Evolutionary conservation across 2,329 filamentous ascomycete species (phyloP), one percentile per base, ranked within the genome.

Genomic region (Didymella segeticola): DNA sequence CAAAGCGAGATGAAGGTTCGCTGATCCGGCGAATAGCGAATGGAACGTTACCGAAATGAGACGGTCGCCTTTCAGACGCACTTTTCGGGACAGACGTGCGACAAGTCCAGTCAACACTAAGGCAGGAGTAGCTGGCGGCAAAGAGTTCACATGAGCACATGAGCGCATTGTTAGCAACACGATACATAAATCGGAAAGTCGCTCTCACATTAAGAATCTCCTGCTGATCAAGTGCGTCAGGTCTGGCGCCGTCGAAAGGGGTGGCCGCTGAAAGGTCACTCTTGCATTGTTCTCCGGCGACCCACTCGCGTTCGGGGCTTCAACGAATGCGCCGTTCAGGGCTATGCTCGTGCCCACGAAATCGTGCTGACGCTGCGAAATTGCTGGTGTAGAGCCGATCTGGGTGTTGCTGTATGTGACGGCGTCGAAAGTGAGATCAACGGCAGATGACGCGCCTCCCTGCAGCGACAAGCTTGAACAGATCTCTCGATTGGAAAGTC

Each of bases 11-110:
- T 55, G 48, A 9, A 62, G 41, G 14, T 62, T 52, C 20, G 43
- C 57, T 34, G 50, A 55, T 36, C 57, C 58, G 26, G 56, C 31
- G 17, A 53, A 59, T 12, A 62, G 46, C 23, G 38, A 46, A 6
- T 51, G 57, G 19, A 64, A 39, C 20, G 56, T 52, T 36, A 53
- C 15, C n/a, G 61, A 43, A 22, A 64, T 49, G 27, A 56, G 54
- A 51, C 53, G 47, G 23, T 62, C 61, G 26, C 59, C 64, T 47
- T 53, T 55, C 9, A 61, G 36, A 19, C 31, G 34, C 26, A 58
- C 58, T 39, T 61, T 63, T n/a, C 43, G 45, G n/a, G 25, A 48
- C 20, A 57, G 51, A 41, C 58, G 57, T 14, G 61, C 39, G 14
- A 47, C 27, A 29, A 62, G 42, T 20, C 55, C 55, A 25, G 58